phyloP scores from a whole-genome alignment of 345 rosid species.

The Rubroshorea leprosula region DNA sequence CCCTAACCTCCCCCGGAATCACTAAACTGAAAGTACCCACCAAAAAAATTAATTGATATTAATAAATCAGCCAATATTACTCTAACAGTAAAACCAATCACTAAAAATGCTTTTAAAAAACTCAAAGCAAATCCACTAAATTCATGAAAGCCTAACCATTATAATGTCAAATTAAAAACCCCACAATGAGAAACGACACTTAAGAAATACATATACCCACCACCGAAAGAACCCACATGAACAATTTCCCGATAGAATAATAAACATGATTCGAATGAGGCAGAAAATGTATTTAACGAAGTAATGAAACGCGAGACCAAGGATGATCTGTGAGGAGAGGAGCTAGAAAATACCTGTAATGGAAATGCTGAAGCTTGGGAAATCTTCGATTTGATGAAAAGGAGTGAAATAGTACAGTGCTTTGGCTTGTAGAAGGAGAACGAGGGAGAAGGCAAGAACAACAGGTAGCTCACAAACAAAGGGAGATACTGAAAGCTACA shows the following conservation, averaged over 20 bases:
- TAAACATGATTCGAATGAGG: too few species aligned
- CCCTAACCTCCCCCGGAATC: slow-evolving; percentile 14
- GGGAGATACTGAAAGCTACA: slow-evolving; percentile 10
- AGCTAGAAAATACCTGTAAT: slow-evolving; percentile 17
- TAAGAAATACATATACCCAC: background rate
- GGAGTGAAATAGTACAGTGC: slow-evolving; percentile 11
- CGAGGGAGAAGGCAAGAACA: slow-evolving; percentile 8
- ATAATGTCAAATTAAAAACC: background rate
- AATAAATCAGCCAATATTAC: slow-evolving; percentile 3
- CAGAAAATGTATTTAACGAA: background rate
- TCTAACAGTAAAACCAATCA: slow-evolving; percentile 6
- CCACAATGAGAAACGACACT: too few species aligned
- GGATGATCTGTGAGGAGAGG: slow-evolving; percentile 10
- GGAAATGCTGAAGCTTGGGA: slow-evolving; percentile 22
- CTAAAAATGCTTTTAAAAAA: background rate
- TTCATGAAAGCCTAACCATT: background rate
- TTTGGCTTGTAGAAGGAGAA: background rate
- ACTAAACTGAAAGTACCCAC: slow-evolving; percentile 10
- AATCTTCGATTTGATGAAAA: background rate
- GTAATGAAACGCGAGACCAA: background rate
- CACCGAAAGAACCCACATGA: background rate
- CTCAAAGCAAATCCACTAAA: slow-evolving; percentile 2
- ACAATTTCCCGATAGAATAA: too few species aligned
- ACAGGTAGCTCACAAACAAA: slow-evolving; percentile 8
- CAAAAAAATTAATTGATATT: slow-evolving; percentile 8